Conservation (phyloP, 2,329 filamentous ascomycete genomes). For the Colletotrichum lentis region DNA sequence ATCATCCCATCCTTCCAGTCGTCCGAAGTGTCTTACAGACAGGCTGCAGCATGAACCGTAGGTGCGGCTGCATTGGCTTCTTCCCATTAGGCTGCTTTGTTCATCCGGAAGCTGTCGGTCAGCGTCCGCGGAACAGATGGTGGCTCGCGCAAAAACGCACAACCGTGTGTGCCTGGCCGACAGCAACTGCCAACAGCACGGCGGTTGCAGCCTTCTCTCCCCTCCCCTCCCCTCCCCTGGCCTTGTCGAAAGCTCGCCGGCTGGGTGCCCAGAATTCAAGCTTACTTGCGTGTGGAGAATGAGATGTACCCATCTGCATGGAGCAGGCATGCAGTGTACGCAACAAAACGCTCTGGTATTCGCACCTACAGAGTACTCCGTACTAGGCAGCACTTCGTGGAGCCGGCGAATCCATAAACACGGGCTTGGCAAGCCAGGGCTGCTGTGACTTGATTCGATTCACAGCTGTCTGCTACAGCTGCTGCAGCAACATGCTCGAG, state of each 20-base stretch:
- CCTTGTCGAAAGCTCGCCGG: slow-evolving; percentile 7
- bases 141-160: slow-evolving; percentile 7
- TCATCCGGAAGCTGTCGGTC: slow-evolving; percentile 24
- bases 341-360: slow-evolving; percentile 4
- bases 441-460: slow-evolving; percentile 30
- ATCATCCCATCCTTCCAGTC: slow-evolving; percentile 22
- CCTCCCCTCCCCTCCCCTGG: slow-evolving; percentile 2
- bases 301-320: slow-evolving; percentile 8
- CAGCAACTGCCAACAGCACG: background rate
- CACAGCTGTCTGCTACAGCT: slow-evolving; percentile 32
- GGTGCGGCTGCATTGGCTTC: slow-evolving; percentile 22
- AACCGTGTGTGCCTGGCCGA: slow-evolving; percentile 24
- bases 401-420: slow-evolving; percentile 31
- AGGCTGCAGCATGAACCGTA: slow-evolving; percentile 10
- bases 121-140: slow-evolving; percentile 20
- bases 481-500: background rate
- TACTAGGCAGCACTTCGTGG: slow-evolving; percentile 1
- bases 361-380: background rate
- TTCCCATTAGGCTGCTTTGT: slow-evolving; percentile 23
- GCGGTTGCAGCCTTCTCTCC: too few species aligned
- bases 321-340: slow-evolving; percentile 16
- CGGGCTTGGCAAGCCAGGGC: slow-evolving; percentile 35
- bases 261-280: slow-evolving; percentile 32
- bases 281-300: slow-evolving; percentile 33
- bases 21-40: slow-evolving; percentile 18